phyloP scores from a whole-genome alignment of 257 asterid genomes.

The Scutellaria galericulata region DNA sequence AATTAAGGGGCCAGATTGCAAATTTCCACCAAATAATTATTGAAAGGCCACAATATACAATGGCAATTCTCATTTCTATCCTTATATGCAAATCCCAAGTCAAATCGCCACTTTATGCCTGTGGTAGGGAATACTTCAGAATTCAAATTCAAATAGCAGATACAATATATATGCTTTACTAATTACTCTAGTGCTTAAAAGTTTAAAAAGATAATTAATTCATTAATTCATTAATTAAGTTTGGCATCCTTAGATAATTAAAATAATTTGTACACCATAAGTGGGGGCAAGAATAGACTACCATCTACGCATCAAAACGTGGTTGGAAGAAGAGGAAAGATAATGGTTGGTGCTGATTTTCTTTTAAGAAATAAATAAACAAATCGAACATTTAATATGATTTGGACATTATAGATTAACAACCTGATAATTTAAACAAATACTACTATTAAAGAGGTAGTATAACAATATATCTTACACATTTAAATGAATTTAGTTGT shows the following conservation, averaged over 20 bases:
- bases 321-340: too few relatives aligned
- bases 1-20: constrained; percentile 16
- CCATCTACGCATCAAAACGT: too few relatives aligned
- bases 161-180: background rate
- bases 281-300: background rate
- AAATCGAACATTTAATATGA: too few relatives aligned
- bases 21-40: constrained; percentile 28
- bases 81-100: background rate
- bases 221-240: background rate
- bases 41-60: constrained; percentile 28
- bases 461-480: too few relatives aligned
- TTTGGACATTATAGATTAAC: too few relatives aligned
- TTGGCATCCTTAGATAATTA: background rate
- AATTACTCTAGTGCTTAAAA: background rate
- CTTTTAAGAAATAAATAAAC: too few relatives aligned
- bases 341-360: too few relatives aligned
- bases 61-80: constrained; percentile 15
- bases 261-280: background rate
- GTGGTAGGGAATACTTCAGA: background rate
- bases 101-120: constrained; percentile 15
- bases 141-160: constrained; percentile 32
- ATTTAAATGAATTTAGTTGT: background rate
- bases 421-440: too few relatives aligned
- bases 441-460: too few relatives aligned
- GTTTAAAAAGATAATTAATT: background rate